Evolutionary conservation across 2,329 filamentous ascomycete genomes (phyloP).

Genomic region (Pseudogymnoascus sp.): DNA sequence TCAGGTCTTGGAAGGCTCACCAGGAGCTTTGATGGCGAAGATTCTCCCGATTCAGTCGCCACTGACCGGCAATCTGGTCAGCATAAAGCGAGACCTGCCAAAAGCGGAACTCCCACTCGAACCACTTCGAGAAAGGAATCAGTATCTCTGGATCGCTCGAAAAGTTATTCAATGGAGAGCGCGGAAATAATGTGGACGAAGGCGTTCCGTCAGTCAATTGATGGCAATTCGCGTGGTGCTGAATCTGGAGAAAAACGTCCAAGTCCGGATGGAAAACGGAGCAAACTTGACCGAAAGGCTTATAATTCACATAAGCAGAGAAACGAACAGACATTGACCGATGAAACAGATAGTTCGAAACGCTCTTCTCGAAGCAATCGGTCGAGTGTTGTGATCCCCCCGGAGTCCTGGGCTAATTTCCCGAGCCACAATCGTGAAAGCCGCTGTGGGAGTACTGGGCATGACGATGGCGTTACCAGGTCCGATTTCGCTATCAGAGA

Average conservation of each 20-base stretch:
- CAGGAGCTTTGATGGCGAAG: neutral
- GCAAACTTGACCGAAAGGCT: neutral
- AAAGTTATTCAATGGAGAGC: neutral
- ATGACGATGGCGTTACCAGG: constrained; percentile 14
- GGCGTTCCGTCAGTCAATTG: neutral
- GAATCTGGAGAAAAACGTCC: neutral
- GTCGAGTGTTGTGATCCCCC: constrained; percentile 15
- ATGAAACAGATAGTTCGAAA: neutral
- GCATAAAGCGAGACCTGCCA: neutral
- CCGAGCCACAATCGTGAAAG: constrained; percentile 21
- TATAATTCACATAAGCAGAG: neutral
- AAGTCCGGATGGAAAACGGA: neutral
- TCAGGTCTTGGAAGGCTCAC: neutral
- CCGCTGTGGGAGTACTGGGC: constrained; percentile 16
- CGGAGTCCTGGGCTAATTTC: constrained; percentile 23
- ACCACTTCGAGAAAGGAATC: neutral
- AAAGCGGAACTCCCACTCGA: neutral
- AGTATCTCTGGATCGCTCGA: neutral
- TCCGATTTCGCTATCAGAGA: constrained; percentile 20
- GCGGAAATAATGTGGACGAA: neutral
- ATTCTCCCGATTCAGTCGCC: neutral
- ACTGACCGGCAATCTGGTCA: neutral
- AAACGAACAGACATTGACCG: neutral
- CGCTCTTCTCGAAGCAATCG: neutral
- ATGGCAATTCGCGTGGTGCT: neutral